These are phyloP conservation scores for Jaapia argillacea DNA, from an alignment of 768 basidiomycete species.

Conservation along the genomic window DNA sequence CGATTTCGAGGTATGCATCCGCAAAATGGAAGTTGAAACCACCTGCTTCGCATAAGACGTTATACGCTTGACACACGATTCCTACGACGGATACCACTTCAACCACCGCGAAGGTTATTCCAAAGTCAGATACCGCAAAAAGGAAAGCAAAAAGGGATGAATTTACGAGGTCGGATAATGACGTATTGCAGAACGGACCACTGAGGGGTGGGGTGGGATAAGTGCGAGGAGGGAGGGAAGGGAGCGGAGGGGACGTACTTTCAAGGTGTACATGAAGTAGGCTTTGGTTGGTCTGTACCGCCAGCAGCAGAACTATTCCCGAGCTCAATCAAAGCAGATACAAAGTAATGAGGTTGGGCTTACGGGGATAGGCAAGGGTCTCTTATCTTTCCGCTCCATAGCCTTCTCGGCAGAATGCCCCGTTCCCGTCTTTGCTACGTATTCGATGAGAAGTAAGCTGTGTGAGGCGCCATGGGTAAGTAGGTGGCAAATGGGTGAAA, in stretches of 20 bases:
- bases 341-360: slow-evolving; percentile 13
- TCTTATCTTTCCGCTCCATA: slow-evolving; percentile 73
- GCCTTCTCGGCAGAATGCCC: slow-evolving; percentile 58
- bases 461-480: background rate
- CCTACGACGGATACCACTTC: slow-evolving; percentile 59
- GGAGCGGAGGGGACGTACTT: slow-evolving; percentile 34
- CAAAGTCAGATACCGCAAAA: background rate
- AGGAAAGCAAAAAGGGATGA: background rate
- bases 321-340: background rate
- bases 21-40: slow-evolving; percentile 55
- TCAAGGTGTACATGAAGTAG: slow-evolving; percentile 86
- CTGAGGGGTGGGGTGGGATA: slow-evolving; percentile 22
- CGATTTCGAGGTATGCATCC: slow-evolving; percentile 54
- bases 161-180: slow-evolving; percentile 49
- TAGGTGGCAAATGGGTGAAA: background rate
- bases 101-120: slow-evolving; percentile 6
- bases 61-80: slow-evolving; percentile 62
- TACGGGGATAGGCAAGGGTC: slow-evolving; percentile 57
- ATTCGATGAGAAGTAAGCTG: slow-evolving; percentile 77
- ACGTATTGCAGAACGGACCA: slow-evolving; percentile 90
- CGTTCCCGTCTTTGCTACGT: slow-evolving; percentile 60
- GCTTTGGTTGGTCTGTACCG: slow-evolving; percentile 75
- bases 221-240: slow-evolving; percentile 3
- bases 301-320: slow-evolving; percentile 64
- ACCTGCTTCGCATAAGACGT: slow-evolving; percentile 59